Conservation (phyloP, 192 early-diverging fungal genomes). For the Glomus cerebriforme region DNA sequence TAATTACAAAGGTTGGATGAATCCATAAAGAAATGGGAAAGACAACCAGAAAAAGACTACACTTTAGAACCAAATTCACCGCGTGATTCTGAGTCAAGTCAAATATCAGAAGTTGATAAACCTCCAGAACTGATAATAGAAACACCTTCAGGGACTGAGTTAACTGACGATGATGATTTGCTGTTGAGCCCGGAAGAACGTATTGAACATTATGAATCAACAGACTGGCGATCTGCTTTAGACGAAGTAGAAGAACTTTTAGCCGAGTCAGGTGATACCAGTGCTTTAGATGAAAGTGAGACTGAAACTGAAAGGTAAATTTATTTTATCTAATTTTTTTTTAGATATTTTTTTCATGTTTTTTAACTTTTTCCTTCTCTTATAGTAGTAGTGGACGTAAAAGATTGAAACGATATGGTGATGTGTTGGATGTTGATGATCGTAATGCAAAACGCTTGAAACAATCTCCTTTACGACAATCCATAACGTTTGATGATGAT, state of each 20-base stretch:
- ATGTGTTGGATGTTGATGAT: neutral
- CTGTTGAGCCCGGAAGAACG: constrained; percentile 43
- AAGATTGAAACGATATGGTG: constrained; percentile 2
- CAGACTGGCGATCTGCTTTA: constrained; percentile 51
- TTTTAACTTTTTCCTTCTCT: neutral
- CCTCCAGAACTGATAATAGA: constrained; percentile 28
- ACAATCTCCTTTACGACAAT: constrained; percentile 17
- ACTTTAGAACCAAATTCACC: constrained; percentile 35
- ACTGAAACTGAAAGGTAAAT: constrained; percentile 37
- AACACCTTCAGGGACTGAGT: constrained; percentile 37
- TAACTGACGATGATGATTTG: constrained; percentile 48
- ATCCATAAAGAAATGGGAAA: constrained; percentile 69
- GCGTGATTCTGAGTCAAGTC: neutral
- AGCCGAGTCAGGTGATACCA: constrained; percentile 40
- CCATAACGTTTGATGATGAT: constrained; percentile 2
- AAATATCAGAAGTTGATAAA: constrained; percentile 2
- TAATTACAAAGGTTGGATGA: constrained; percentile 62
- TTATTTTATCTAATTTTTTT: neutral
- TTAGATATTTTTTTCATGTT: neutral
- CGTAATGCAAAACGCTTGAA: neutral
- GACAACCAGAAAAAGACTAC: constrained; percentile 70
- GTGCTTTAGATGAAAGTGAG: constrained; percentile 47
- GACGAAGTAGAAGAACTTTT: constrained; percentile 58
- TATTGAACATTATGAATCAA: constrained; percentile 36
- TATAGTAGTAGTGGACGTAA: neutral